A percentile compares a stretch with the other conserved stretches of the same genome.
phyloP scores from a whole-genome alignment of 2,329 filamentous ascomycete genomes.

The Fusarium chaquense region DNA sequence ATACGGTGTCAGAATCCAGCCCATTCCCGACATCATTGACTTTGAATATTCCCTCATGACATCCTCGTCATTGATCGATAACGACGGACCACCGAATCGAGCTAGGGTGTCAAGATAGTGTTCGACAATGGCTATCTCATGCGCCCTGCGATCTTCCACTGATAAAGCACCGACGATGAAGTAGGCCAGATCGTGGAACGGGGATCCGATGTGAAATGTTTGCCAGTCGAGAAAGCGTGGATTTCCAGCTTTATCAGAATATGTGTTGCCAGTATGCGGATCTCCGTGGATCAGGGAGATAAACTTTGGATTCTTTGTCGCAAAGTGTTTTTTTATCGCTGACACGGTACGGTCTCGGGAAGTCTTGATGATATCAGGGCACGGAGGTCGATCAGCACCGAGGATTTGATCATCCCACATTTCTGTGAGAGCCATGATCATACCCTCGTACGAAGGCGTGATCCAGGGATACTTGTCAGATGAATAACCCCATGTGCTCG shows the following conservation, averaged over 20 bases:
- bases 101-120: constrained; percentile 1
- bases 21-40: constrained; percentile 13
- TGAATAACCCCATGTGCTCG: constrained; percentile 12
- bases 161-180: constrained; percentile 18
- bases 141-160: neutral
- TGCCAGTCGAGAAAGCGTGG: constrained; percentile 33
- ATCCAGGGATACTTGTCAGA: constrained; percentile 10
- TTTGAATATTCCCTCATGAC: constrained; percentile 5
- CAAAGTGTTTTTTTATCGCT: constrained; percentile 21
- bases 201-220: constrained; percentile 16
- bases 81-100: constrained; percentile 1
- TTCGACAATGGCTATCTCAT: neutral
- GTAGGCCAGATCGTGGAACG: constrained; percentile 30
- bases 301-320: constrained; percentile 18
- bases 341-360: constrained; percentile 1
- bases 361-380: constrained; percentile 10
- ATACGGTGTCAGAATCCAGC: constrained; percentile 13
- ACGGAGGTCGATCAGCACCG: neutral
- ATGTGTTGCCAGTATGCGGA: constrained; percentile 28
- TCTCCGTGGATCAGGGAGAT: constrained; percentile 27
- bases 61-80: neutral
- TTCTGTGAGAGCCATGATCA: constrained; percentile 4
- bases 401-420: constrained; percentile 16
- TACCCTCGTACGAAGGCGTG: constrained; percentile 8
- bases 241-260: constrained; percentile 1